Conservation (phyloP, 2,329 filamentous ascomycete species). For the Exophiala calicioides region DNA sequence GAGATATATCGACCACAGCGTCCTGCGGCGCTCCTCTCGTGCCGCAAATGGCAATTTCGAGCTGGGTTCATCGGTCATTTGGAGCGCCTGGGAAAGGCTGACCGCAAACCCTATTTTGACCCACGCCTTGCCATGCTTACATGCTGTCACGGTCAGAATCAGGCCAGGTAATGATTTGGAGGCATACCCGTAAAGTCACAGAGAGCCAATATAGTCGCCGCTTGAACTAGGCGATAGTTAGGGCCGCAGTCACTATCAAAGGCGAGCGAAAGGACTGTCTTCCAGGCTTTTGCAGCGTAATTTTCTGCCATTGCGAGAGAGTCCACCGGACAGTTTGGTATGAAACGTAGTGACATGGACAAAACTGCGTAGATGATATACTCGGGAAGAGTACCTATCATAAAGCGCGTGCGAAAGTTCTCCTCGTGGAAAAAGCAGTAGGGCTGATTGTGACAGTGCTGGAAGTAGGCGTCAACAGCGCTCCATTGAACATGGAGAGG, state of each 20-base stretch:
- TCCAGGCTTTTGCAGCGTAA: slow-evolving; percentile 40
- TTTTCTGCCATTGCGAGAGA: slow-evolving; percentile 23
- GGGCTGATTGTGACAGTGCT: slow-evolving; percentile 40
- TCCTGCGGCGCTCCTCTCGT: slow-evolving; percentile 34
- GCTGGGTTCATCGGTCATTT: slow-evolving; percentile 37
- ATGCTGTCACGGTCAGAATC: background rate
- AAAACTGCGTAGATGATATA: slow-evolving; percentile 38
- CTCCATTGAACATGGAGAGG: background rate
- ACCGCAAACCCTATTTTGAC: slow-evolving; percentile 57
- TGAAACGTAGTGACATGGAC: slow-evolving; percentile 37
- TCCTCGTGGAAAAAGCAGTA: slow-evolving; percentile 43
- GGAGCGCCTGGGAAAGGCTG: slow-evolving; percentile 68
- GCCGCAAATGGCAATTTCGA: slow-evolving; percentile 23
- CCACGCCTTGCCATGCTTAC: slow-evolving; percentile 36
- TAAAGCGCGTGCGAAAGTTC: slow-evolving; percentile 36
- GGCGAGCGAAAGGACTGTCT: slow-evolving; percentile 36
- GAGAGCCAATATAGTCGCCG: slow-evolving; percentile 40
- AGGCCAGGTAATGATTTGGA: background rate
- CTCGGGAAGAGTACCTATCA: slow-evolving; percentile 31
- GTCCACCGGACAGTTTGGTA: slow-evolving; percentile 31
- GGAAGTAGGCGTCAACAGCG: slow-evolving; percentile 34
- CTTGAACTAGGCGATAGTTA: slow-evolving; percentile 39
- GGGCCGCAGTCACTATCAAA: slow-evolving; percentile 35
- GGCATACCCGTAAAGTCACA: slow-evolving; percentile 42
- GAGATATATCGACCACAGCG: slow-evolving; percentile 37